Evolutionary conservation across 495 filamentous ascomycete species (phyloP).

Genomic region (Podospora fimiseda): DNA sequence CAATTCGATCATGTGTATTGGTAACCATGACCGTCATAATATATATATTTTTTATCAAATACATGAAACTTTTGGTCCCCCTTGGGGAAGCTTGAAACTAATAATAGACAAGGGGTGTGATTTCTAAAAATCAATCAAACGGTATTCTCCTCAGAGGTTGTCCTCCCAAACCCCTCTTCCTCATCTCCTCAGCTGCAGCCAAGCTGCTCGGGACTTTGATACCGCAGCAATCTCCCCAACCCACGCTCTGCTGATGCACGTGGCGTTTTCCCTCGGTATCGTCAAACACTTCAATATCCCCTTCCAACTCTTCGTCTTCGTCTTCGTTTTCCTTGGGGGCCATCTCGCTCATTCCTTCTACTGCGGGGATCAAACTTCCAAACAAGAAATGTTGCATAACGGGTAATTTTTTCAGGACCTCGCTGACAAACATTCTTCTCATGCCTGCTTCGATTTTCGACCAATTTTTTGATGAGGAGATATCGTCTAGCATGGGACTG

Average conservation of each 20-base stretch:
- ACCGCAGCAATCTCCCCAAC: conserved; percentile 96
- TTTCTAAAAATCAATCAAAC: no score
- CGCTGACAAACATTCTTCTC: conserved; percentile 90
- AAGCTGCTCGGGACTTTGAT: conserved; percentile 95
- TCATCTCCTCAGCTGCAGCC: conserved; percentile 79
- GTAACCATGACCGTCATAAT: no score
- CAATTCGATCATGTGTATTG: no score
- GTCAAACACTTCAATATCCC: conserved; percentile 49
- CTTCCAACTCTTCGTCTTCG: conserved; percentile 49
- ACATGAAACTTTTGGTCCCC: no score
- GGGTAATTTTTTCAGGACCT: conserved; percentile 88
- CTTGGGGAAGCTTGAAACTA: no score
- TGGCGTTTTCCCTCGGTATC: conserved; percentile 62
- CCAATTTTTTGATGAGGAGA: conserved; percentile 88
- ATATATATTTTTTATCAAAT: no score
- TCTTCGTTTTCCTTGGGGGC: conserved; percentile 35
- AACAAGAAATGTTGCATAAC: conserved; percentile 99
- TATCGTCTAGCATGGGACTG: conserved; percentile 97
- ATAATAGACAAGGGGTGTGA: no score
- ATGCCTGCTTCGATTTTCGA: conserved; percentile 88
- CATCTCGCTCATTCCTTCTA: conserved; percentile 69
- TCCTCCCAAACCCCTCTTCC: conserved; percentile 57
- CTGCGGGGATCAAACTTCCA: conserved; percentile 72
- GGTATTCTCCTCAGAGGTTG: conserved; percentile 74
- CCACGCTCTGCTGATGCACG: conserved; percentile 50